These are phyloP conservation scores for Ceratobasidium papillatum DNA, from an alignment of 1,284 basidiomycete species.

Conservation along the genomic window DNA sequence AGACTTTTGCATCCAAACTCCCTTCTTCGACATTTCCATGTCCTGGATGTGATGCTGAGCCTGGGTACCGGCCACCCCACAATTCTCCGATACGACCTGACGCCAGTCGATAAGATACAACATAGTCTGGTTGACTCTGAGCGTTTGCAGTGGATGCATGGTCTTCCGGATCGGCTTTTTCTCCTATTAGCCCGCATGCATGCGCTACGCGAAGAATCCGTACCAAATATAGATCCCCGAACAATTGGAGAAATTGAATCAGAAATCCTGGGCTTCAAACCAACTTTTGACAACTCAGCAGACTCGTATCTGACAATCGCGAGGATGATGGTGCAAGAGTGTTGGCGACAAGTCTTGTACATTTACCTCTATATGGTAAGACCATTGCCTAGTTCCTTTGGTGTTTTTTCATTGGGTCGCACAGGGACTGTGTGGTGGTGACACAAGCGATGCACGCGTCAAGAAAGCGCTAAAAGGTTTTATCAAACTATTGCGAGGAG, in stretches of 20 bases:
- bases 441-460: not conserved
- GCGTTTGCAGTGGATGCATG: constrained; percentile 24
- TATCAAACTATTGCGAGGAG: not conserved
- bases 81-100: constrained; percentile 17
- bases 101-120: not conserved
- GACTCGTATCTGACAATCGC: constrained; percentile 9
- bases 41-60: constrained; percentile 6
- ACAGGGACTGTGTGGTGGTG: constrained; percentile 9
- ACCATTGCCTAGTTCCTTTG: not conserved
- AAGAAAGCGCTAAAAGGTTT: not conserved
- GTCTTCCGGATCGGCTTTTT: constrained; percentile 11
- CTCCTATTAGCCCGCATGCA: constrained; percentile 8
- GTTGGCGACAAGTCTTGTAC: constrained; percentile 11
- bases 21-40: not conserved
- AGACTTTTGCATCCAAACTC: constrained; percentile 6
- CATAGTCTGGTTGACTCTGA: no score
- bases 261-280: not conserved
- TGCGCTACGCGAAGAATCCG: constrained; percentile 6
- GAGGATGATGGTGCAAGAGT: constrained; percentile 23
- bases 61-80: not conserved
- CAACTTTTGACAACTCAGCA: not conserved
- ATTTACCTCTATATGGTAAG: constrained; percentile 26
- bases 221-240: not conserved
- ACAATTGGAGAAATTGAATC: not conserved
- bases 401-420: not conserved